Conservation (phyloP, 805 yeast genomes). For the Cyberlindnera japonica region DNA sequence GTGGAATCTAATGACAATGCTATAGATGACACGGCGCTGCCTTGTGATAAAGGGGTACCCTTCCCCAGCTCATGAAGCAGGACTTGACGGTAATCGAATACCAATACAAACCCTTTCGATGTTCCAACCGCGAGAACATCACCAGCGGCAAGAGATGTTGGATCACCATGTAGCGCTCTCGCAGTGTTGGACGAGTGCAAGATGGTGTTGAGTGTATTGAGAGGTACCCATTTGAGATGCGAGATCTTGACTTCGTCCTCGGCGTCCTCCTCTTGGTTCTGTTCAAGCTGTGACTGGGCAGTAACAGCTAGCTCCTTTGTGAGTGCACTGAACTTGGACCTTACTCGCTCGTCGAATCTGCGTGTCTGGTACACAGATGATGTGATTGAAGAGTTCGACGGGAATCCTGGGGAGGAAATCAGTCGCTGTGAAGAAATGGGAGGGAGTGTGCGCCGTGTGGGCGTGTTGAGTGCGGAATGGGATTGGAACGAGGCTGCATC, state of each 20-base stretch:
- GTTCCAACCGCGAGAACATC: constrained; percentile 66
- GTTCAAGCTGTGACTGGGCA: neutral
- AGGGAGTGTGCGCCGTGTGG: constrained; percentile 4
- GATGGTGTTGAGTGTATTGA: constrained; percentile 36
- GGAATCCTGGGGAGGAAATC: constrained; percentile 14
- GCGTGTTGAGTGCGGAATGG: constrained; percentile 12
- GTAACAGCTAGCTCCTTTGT: constrained; percentile 1
- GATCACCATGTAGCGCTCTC: constrained; percentile 44
- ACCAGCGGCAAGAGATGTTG: constrained; percentile 42
- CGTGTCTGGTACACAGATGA: constrained; percentile 12
- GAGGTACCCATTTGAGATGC: constrained; percentile 36
- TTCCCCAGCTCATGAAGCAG: constrained; percentile 42
- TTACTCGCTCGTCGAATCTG: constrained; percentile 22
- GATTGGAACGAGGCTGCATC: constrained; percentile 17
- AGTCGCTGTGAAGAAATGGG: neutral
- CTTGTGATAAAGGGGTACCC: constrained; percentile 27
- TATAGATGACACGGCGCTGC: constrained; percentile 52
- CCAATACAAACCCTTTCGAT: constrained; percentile 54
- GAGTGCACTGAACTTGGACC: constrained; percentile 17
- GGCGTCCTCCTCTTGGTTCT: constrained; percentile 1
- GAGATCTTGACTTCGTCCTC: constrained; percentile 8
- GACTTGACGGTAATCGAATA: constrained; percentile 68
- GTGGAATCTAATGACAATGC: constrained; percentile 67
- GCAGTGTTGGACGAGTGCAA: constrained; percentile 32
- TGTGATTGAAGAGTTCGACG: constrained; percentile 14